Percentiles rank a stretch among this genome's conserved stretches.
phyloP scores from a whole-genome alignment of 306 rosid genomes.

The Cyamopsis tetragonoloba region DNA sequence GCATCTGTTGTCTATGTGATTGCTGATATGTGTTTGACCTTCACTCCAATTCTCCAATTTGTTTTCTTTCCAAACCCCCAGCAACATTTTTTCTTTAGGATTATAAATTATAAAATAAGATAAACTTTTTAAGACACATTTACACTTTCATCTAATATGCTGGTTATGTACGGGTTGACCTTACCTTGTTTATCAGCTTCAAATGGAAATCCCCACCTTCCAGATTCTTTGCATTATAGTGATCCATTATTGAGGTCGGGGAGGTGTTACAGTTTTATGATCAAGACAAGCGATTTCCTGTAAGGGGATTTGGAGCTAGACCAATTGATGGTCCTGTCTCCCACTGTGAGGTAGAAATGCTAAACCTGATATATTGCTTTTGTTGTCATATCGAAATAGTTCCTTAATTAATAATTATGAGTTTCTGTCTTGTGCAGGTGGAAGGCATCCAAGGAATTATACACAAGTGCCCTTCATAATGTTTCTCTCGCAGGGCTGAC shows the following conservation, averaged over 20 bases:
- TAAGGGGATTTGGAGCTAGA: constrained; percentile 89
- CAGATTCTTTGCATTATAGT: constrained; percentile 84
- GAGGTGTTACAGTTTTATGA: constrained; percentile 85
- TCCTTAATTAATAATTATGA: constrained; percentile 8
- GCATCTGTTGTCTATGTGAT: background rate
- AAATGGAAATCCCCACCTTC: constrained; percentile 85
- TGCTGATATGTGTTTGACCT: constrained; percentile 5
- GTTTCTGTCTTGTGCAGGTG: constrained; percentile 51
- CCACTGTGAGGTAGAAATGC: constrained; percentile 65
- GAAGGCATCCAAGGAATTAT: constrained; percentile 86
- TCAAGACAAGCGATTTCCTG: constrained; percentile 69
- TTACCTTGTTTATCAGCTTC: constrained; percentile 61
- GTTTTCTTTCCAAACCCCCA: background rate
- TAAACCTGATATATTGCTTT: constrained; percentile 20
- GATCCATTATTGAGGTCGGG: constrained; percentile 78
- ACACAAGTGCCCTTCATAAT: constrained; percentile 73
- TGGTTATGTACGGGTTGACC: constrained; percentile 7
- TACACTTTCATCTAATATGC: background rate
- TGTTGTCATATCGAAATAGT: constrained; percentile 19
- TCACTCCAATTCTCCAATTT: background rate
- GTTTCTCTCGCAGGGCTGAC: constrained; percentile 92
- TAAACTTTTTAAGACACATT: background rate
- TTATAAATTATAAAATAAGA: background rate
- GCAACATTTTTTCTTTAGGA: background rate
- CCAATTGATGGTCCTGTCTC: constrained; percentile 85